Evolutionary conservation across 2,329 filamentous ascomycete genomes (phyloP).

Genomic region (Chrysosporium keratinophilum): DNA sequence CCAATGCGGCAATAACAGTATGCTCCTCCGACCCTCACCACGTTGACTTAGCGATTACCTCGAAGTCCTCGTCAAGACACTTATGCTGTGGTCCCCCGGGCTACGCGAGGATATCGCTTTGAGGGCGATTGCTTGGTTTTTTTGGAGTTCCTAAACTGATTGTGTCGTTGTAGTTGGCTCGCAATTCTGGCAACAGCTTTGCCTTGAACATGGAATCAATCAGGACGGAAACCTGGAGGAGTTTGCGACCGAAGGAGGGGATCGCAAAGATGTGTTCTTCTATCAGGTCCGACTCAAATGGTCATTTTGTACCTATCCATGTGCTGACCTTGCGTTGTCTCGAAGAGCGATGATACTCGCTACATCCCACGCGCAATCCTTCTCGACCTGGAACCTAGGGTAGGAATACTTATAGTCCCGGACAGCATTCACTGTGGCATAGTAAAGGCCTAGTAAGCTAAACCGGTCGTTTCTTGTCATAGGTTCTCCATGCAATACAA

Average conservation of each 20-base stretch:
- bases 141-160: not conserved
- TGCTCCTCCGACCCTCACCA: conserved; percentile 35
- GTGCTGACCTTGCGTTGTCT: not conserved
- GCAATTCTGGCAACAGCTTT: conserved; percentile 98
- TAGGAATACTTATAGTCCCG: conserved; percentile 31
- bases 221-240: conserved; percentile 95
- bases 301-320: not conserved
- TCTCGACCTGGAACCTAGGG: conserved; percentile 86
- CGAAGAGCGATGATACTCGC: conserved; percentile 85
- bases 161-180: conserved; percentile 59
- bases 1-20: conserved; percentile 98
- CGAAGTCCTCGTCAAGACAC: not conserved
- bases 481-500: conserved; percentile 86
- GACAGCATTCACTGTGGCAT: not conserved
- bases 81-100: no score
- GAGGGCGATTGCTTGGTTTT: not conserved
- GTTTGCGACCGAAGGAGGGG: conserved; percentile 93
- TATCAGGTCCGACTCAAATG: conserved; percentile 51
- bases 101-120: not conserved
- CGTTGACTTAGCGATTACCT: not conserved
- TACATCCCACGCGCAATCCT: conserved; percentile 96
- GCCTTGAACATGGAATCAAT: conserved; percentile 94
- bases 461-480: conserved; percentile 4
- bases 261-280: conserved; percentile 98
- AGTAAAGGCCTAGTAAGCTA: not conserved